Evolutionary conservation across 75 land plant genomes (phyloP), one percentile per base, ranked within the genome.

Genomic region (Cunninghamia lanceolata): DNA sequence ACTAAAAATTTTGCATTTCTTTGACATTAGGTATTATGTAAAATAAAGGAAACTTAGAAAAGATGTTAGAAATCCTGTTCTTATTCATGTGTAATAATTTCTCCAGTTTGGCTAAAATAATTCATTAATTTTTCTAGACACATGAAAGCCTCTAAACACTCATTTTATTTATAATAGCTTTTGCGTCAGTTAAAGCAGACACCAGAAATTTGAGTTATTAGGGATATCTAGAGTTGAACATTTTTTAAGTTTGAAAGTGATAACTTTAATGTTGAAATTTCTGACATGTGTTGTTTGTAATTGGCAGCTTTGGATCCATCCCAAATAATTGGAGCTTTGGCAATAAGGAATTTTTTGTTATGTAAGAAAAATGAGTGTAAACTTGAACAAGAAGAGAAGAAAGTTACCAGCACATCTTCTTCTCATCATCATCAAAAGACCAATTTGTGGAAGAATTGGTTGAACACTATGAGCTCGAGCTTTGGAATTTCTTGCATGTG

Each of bases 271-370:
- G 53, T 50, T 50, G 53, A 13, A 50, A 50, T 50, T 50, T 50
- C 53, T 50, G 53, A 50, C 15, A n/a, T n/a, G 16, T 50, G 53
- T 50, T 50, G 30, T 66, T 66, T 66, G 25, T 6, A 36, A 21
- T 54, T 84, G 32, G 74, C 40, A 89, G 95, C 93, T 52, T 46
- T 94, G 81, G 86, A 85, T 52, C 90, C 91, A 21, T 84, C 42
- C 89, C 93, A 91, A 80, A 42, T 85, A 9, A 89, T 94, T 28
- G 91, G 94, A 30, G 82, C 82, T 32, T 71, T 81, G 30, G 93
- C 94, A 4, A 59, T 45, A 9, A 87, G 95, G 87, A 93, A 90
- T 70, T 94, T 94, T 83, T 42, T 93, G 77, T 79, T 94, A 52
- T 93, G 92, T 88, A 93, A 89, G 88, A 94, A 94, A 87, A 89